Evolutionary conservation across 1,284 basidiomycete genomes (phyloP).

Genomic region (Cystobasidium pallidum): DNA sequence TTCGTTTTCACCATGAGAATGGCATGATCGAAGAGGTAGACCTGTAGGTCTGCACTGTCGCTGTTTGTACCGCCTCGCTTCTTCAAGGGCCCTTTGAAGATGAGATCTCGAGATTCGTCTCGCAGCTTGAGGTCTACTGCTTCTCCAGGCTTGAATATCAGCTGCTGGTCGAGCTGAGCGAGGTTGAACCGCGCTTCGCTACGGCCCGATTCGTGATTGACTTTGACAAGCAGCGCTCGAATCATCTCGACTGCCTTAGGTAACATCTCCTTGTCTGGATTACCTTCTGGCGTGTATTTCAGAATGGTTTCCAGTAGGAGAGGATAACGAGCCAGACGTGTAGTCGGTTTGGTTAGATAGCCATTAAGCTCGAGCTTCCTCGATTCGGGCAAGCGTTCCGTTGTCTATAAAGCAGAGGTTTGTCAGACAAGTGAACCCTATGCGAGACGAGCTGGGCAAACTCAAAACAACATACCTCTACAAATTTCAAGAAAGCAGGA

Average conservation of each 20-base stretch:
- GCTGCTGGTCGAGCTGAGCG: conserved; percentile 82
- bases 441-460: neutral
- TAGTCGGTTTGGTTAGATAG: conserved; percentile 97
- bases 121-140: conserved; percentile 81
- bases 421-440: neutral
- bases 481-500: conserved; percentile 91
- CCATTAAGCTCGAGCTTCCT: conserved; percentile 97
- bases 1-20: conserved; percentile 92
- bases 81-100: conserved; percentile 92
- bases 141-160: conserved; percentile 82
- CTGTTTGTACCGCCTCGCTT: conserved; percentile 77
- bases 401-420: conserved; percentile 64
- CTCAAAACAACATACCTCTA: conserved; percentile 68
- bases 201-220: conserved; percentile 89
- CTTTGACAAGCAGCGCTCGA: conserved; percentile 79
- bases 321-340: conserved; percentile 92
- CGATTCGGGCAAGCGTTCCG: conserved; percentile 90
- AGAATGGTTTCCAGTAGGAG: conserved; percentile 87
- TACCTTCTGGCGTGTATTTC: conserved; percentile 91
- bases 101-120: conserved; percentile 85
- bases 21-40: conserved; percentile 97
- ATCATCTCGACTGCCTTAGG: conserved; percentile 79
- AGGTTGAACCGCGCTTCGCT: conserved; percentile 93
- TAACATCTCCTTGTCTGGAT: conserved; percentile 78
- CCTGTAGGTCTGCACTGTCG: conserved; percentile 83